Percentiles rank a stretch among this genome's conserved stretches.
phyloP scores from a whole-genome alignment of 2,329 filamentous ascomycete species.

The Ophiostoma pallidulum region DNA sequence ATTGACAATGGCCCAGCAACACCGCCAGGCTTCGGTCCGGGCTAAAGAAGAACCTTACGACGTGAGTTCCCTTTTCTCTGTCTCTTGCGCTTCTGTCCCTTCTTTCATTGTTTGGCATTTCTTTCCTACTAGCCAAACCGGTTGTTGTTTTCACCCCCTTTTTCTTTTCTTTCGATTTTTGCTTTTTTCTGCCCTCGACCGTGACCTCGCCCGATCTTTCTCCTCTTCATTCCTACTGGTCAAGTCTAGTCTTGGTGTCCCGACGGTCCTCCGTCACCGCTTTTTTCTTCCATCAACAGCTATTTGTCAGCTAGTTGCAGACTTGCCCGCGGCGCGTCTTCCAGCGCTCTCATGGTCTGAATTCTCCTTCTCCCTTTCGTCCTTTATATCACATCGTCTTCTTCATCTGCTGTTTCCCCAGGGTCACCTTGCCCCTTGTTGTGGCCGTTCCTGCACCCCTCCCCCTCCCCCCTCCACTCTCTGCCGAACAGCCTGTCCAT shows the following conservation, averaged over 20 bases:
- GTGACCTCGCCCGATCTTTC: too few species aligned
- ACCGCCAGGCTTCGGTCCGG: constrained; percentile 33
- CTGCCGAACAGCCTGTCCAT: constrained; percentile 5
- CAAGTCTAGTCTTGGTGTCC: too few species aligned
- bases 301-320: constrained; percentile 6
- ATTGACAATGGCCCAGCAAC: constrained; percentile 37
- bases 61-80: constrained; percentile 25
- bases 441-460: background rate
- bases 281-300: background rate
- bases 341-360: too few species aligned
- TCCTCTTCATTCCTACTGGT: too few species aligned
- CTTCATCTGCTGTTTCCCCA: background rate
- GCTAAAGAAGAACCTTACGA: constrained; percentile 36
- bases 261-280: background rate
- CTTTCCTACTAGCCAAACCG: background rate
- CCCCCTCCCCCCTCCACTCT: constrained; percentile 2
- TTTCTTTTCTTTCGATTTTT: background rate
- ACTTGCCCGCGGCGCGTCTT: too few species aligned
- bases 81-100: constrained; percentile 1
- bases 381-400: background rate
- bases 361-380: too few species aligned
- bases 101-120: background rate
- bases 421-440: too few species aligned
- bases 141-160: background rate
- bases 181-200: too few species aligned